Percentiles rank a stretch among this genome's conserved stretches.
Conservation (phyloP, 371 early-diverging fungal species). For the Mortierella sp. region DNA sequence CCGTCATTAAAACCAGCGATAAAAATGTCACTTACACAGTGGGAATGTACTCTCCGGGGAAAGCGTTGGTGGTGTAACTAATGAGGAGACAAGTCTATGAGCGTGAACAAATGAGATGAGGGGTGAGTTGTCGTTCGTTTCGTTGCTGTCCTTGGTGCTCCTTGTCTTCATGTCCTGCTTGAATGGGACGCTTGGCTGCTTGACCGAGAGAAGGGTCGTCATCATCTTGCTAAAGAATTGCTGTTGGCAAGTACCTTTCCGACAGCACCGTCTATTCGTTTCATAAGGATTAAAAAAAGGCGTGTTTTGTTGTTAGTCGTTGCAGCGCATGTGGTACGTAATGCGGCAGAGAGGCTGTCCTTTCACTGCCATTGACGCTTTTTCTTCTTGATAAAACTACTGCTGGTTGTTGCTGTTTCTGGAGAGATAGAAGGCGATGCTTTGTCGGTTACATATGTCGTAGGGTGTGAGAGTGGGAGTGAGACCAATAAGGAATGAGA, state of each 20-base stretch:
- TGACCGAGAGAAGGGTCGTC: not conserved
- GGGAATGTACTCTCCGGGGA: conserved; percentile 98
- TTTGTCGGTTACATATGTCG: not conserved
- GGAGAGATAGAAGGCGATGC: no score
- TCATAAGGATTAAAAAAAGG: not conserved
- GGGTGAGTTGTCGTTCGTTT: not conserved
- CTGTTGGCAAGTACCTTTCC: conserved; percentile 40
- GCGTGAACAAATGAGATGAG: conserved; percentile 70
- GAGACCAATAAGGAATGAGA: conserved; percentile 15
- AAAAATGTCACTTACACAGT: conserved; percentile 84
- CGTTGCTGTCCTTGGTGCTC: not conserved
- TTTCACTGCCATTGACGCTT: no score
- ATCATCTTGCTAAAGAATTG: not conserved
- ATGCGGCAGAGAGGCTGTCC: not conserved
- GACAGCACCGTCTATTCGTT: conserved; percentile 52
- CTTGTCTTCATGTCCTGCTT: not conserved
- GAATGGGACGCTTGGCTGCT: not conserved
- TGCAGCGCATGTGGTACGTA: no score
- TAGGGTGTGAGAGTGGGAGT: not conserved
- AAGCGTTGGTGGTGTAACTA: conserved; percentile 97
- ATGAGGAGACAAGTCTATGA: conserved; percentile 95
- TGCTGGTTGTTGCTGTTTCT: no score
- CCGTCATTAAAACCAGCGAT: no score
- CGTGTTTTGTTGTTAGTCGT: not conserved
- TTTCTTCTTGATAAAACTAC: no score